phyloP scores from a whole-genome alignment of 768 basidiomycete genomes.

The Solioccasus polychromus region DNA sequence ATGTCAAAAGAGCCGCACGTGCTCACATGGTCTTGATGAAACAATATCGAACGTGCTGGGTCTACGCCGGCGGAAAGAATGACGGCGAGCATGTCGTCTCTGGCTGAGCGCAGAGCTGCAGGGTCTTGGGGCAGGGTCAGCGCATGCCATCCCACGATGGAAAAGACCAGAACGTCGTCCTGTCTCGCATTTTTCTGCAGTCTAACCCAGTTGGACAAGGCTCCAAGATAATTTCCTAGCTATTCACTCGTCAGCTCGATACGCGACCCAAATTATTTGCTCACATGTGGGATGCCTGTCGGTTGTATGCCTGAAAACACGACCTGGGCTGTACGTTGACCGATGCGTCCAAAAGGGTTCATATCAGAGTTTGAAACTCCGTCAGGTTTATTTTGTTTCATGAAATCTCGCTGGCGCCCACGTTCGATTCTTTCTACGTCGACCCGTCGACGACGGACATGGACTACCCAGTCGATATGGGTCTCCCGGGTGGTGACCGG shows the following conservation, averaged over 20 bases:
- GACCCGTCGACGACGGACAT: slow-evolving; percentile 12
- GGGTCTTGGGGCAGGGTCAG: slow-evolving; percentile 91
- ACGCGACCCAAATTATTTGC: slow-evolving; percentile 15
- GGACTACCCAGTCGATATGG: slow-evolving; percentile 12
- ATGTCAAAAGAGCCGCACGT: background rate
- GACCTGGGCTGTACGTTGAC: slow-evolving; percentile 35
- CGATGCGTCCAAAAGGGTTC: slow-evolving; percentile 12
- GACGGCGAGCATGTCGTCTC: slow-evolving; percentile 76
- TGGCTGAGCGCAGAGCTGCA: slow-evolving; percentile 51
- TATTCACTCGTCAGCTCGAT: slow-evolving; percentile 29
- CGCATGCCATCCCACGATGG: slow-evolving; percentile 93
- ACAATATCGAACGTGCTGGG: slow-evolving; percentile 68
- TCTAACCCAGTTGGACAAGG: slow-evolving; percentile 83
- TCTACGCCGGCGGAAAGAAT: slow-evolving; percentile 85
- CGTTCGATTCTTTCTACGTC: slow-evolving; percentile 2
- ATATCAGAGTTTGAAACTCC: slow-evolving; percentile 34
- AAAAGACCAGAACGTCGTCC: slow-evolving; percentile 70
- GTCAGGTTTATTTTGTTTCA: slow-evolving; percentile 10
- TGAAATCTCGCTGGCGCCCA: slow-evolving; percentile 9
- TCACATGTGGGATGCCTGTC: slow-evolving; percentile 86
- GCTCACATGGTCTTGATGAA: slow-evolving; percentile 86
- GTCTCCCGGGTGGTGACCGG: slow-evolving; percentile 53
- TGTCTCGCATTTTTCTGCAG: slow-evolving; percentile 61
- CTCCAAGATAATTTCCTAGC: slow-evolving; percentile 94
- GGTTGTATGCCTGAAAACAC: slow-evolving; percentile 94